Percentiles rank a stretch among this genome's conserved stretches.
These are phyloP conservation scores for Vaccinium darrowii DNA, from an alignment of 148 eudicot species.

Conservation along the genomic window DNA sequence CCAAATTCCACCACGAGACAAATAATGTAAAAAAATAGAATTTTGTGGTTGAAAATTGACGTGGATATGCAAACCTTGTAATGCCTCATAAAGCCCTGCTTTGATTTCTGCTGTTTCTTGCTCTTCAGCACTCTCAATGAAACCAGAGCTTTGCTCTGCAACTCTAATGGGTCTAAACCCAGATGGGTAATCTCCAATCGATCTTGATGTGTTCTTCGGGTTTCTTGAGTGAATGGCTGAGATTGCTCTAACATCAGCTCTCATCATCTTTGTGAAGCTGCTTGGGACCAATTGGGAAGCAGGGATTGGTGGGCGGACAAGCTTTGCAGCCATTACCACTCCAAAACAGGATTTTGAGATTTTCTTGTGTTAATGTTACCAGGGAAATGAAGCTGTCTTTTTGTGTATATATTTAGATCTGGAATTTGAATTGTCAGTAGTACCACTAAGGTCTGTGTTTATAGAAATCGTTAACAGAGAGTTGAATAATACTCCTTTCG, in stretches of 20 bases:
- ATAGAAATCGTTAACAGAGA: not conserved
- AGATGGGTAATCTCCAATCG: slow-evolving; percentile 15
- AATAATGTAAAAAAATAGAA: not conserved
- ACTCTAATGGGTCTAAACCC: slow-evolving; percentile 36
- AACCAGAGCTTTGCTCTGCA: slow-evolving; percentile 37
- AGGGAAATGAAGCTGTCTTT: slow-evolving; percentile 2
- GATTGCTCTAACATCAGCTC: slow-evolving; percentile 25
- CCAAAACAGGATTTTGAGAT: not conserved
- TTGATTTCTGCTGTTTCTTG: slow-evolving; percentile 38
- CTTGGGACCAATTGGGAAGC: slow-evolving; percentile 35
- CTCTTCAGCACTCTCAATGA: slow-evolving; percentile 27
- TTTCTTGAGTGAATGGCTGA: slow-evolving; percentile 25
- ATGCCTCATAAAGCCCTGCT: slow-evolving; percentile 38
- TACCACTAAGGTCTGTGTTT: not conserved
- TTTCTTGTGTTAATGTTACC: not conserved
- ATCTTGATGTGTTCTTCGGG: slow-evolving; percentile 18
- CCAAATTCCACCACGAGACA: not conserved
- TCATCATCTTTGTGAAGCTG: slow-evolving; percentile 27
- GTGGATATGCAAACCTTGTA: slow-evolving; percentile 46
- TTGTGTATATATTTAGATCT: no score
- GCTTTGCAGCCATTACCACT: slow-evolving; percentile 44
- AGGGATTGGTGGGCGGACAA: slow-evolving; percentile 53
- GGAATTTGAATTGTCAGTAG: not conserved
- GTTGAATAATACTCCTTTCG: not conserved
- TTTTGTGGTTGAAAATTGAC: not conserved